Evolutionary conservation across 2,329 filamentous ascomycete species (phyloP).

Genomic region (Xylaria sp.): DNA sequence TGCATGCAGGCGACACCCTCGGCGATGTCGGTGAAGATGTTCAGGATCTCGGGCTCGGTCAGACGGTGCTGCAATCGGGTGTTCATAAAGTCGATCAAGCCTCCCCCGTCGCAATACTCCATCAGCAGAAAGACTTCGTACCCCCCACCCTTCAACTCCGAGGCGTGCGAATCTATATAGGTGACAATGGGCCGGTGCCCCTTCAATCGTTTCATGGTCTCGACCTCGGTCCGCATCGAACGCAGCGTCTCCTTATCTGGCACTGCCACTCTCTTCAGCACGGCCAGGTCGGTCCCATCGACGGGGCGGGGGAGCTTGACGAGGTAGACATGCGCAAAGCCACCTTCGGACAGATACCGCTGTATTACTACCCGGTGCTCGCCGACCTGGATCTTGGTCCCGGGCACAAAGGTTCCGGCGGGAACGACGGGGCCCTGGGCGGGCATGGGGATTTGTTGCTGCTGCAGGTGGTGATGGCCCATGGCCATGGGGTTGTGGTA

Average conservation of each 20-base stretch:
- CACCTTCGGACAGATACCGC: constrained; percentile 95
- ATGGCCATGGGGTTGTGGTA: constrained; percentile 28
- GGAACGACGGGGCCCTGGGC: constrained; percentile 42
- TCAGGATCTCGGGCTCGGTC: constrained; percentile 94
- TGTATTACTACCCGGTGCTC: constrained; percentile 89
- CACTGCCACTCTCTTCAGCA: constrained; percentile 91
- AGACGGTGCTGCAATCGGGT: constrained; percentile 91
- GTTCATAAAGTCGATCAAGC: constrained; percentile 99
- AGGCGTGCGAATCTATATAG: constrained; percentile 97
- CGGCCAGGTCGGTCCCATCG: constrained; percentile 73
- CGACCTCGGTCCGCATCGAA: constrained; percentile 96
- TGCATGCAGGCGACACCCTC: constrained; percentile 99
- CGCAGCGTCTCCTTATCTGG: constrained; percentile 91
- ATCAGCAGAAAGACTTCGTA: constrained; percentile 98
- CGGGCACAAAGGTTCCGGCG: constrained; percentile 84
- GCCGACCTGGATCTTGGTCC: constrained; percentile 95
- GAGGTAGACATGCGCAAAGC: constrained; percentile 97
- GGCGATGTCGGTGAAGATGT: constrained; percentile 93
- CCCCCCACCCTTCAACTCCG: constrained; percentile 83
- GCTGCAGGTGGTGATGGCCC: constrained; percentile 37
- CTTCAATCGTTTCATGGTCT: constrained; percentile 99
- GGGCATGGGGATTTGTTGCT: constrained; percentile 30
- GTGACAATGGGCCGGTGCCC: constrained; percentile 94
- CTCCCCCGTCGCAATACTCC: constrained; percentile 94
- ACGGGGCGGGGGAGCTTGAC: constrained; percentile 76